Base-by-base conservation (phyloP, 176 grass and related monocot genomes). In the Zoysia japonica region DNA sequence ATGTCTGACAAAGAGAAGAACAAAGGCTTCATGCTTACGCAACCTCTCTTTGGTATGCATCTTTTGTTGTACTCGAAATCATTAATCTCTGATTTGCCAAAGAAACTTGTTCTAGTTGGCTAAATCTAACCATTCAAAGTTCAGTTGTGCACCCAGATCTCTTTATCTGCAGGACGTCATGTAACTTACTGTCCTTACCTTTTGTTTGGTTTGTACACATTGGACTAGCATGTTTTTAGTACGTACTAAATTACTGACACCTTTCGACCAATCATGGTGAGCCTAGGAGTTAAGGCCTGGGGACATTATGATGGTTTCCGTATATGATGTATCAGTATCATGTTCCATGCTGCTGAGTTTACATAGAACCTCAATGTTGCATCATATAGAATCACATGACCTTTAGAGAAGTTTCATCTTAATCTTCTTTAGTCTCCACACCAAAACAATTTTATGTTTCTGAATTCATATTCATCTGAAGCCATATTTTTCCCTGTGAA, bases 1-100 rank as follows among this genome's bases (percentile, higher is more conserved):
- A 83, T 75, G 76, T 51, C 83, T 84, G 50, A 90, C 82, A 76
- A 90, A 90, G 60, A 87, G 88, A 68, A 83, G 89, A 89, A 91
- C 92, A 71, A 94, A 86, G 89, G 77, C 83, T 62, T 85, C 88
- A 35, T 62, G 68, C 71, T 79, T 82, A 72, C 84, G 4, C 54
- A 85, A 76, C 48, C 64, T 76, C 9, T 60, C 82, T 89, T 81
- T 73, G 87, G 87, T 89, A 89, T 47, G 78, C 63, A 83, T 52
- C 63, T 82, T 79, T 82, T 63, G 39, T 78, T 61, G 61, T 63
- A 76, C 36, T 71, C 36, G 68, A 52, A 67, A 67, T 37, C 10
- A 16, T 37, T 66, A 50, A 20, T 37, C 47, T 19, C 52, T 13
- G 1, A 62, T 68, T 37, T 47, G 35, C 50, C 5, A 13, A 75